Conservation (phyloP, 805 yeast species). For the Zygosaccharomyces siamensis region DNA sequence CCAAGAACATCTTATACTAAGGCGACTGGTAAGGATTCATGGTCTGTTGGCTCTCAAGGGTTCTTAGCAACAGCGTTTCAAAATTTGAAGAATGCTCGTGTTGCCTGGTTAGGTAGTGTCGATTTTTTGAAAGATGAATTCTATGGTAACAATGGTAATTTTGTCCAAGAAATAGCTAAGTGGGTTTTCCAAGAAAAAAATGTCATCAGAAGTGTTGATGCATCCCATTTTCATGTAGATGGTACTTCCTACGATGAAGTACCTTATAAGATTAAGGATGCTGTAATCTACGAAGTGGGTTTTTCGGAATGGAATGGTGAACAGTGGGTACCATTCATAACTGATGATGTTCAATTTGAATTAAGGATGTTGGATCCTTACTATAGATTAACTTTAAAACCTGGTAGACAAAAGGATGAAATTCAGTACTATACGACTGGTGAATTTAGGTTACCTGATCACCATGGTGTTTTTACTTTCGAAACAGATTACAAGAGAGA, state of each 20-base stretch:
- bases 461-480: constrained; percentile 94
- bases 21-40: constrained; percentile 46
- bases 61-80: constrained; percentile 74
- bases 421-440: constrained; percentile 49
- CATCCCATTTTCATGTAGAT: constrained; percentile 49
- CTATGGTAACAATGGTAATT: constrained; percentile 32
- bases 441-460: constrained; percentile 79
- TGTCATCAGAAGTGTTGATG: constrained; percentile 52
- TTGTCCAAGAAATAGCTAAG: constrained; percentile 44
- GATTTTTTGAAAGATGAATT: constrained; percentile 44
- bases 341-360: constrained; percentile 71
- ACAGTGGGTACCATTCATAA: constrained; percentile 67
- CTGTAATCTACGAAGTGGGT: constrained; percentile 49
- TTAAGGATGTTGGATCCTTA: constrained; percentile 92
- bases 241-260: constrained; percentile 39
- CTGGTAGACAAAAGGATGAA: constrained; percentile 38
- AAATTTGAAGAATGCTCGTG: constrained; percentile 71
- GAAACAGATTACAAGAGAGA: constrained; percentile 69
- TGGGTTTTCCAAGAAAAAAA: constrained; percentile 77
- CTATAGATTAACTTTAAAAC: constrained; percentile 65
- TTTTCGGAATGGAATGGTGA: constrained; percentile 47
- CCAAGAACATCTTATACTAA: constrained; percentile 59
- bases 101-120: constrained; percentile 73
- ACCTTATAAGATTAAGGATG: constrained; percentile 72
- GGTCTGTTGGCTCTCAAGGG: constrained; percentile 82